phyloP scores from a whole-genome alignment of 768 basidiomycete genomes.

The Collybia sordida region DNA sequence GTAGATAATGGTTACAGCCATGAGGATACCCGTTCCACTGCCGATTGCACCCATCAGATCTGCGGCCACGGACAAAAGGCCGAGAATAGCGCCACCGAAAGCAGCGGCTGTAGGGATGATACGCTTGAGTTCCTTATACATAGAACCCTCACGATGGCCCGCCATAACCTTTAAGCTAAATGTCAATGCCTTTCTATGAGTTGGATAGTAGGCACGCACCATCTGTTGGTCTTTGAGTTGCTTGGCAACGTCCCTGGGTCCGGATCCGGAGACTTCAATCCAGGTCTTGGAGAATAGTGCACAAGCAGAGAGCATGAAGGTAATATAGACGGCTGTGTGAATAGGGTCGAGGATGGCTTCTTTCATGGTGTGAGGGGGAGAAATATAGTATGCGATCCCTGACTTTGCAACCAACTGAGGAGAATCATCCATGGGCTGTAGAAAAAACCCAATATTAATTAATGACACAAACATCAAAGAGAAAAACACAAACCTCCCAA shows the following conservation, averaged over 20 bases:
- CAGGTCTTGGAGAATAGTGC: slow-evolving; percentile 99
- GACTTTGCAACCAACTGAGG: slow-evolving; percentile 88
- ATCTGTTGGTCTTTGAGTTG: slow-evolving; percentile 99
- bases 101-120: slow-evolving; percentile 98
- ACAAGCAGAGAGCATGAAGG: slow-evolving; percentile 91
- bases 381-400: slow-evolving; percentile 97
- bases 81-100: slow-evolving; percentile 96
- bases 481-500: slow-evolving; percentile 81
- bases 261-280: slow-evolving; percentile 97
- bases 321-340: slow-evolving; percentile 88
- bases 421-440: slow-evolving; percentile 88
- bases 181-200: not conserved
- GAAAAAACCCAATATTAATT: not conserved
- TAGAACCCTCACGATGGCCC: slow-evolving; percentile 92
- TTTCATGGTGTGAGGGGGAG: slow-evolving; percentile 91
- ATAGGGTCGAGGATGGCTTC: slow-evolving; percentile 90
- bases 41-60: slow-evolving; percentile 97
- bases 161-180: slow-evolving; percentile 59
- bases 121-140: slow-evolving; percentile 99
- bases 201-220: slow-evolving; percentile 42
- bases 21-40: slow-evolving; percentile 92
- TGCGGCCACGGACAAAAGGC: slow-evolving; percentile 85
- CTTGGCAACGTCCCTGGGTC: slow-evolving; percentile 94
- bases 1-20: slow-evolving; percentile 98
- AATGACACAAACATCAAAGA: not conserved